These are phyloP conservation scores for Aspergillus kassunensis DNA, from an alignment of 495 filamentous ascomycete species.

Conservation along the genomic window DNA sequence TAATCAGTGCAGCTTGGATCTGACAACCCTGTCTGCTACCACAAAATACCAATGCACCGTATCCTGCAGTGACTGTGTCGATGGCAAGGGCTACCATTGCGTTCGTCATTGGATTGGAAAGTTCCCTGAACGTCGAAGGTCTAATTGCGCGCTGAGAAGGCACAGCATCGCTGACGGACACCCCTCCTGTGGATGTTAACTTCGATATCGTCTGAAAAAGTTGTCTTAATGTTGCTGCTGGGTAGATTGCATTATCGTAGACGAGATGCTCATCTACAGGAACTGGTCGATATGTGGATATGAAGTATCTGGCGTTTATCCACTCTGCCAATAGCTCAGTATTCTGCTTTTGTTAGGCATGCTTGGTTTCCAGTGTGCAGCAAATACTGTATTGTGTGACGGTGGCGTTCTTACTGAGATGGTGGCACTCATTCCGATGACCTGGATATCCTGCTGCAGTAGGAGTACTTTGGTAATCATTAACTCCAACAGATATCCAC, in stretches of 20 bases:
- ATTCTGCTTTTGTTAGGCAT: constrained; percentile 47
- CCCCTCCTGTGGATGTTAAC: constrained; percentile 36
- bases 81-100: constrained; percentile 64
- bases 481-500: constrained; percentile 80
- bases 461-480: constrained; percentile 73
- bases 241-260: constrained; percentile 69
- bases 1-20: constrained; percentile 58
- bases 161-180: constrained; percentile 32
- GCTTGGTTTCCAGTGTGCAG: too few species aligned
- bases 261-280: constrained; percentile 74
- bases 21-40: constrained; percentile 65
- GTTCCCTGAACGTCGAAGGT: constrained; percentile 53
- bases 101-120: constrained; percentile 62
- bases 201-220: constrained; percentile 61
- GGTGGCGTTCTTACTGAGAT: constrained; percentile 51
- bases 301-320: constrained; percentile 68
- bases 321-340: constrained; percentile 64
- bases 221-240: constrained; percentile 55
- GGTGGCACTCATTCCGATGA: constrained; percentile 82
- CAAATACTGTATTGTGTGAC: too few species aligned
- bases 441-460: constrained; percentile 65
- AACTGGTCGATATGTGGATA: constrained; percentile 69
- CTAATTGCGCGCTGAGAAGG: constrained; percentile 49
- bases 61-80: constrained; percentile 62
- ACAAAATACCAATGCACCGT: constrained; percentile 74